Evolutionary conservation across 495 filamentous ascomycete species (phyloP), one percentile per base, ranked within the genome.

Genomic region (Clavariopsis aquatica): DNA sequence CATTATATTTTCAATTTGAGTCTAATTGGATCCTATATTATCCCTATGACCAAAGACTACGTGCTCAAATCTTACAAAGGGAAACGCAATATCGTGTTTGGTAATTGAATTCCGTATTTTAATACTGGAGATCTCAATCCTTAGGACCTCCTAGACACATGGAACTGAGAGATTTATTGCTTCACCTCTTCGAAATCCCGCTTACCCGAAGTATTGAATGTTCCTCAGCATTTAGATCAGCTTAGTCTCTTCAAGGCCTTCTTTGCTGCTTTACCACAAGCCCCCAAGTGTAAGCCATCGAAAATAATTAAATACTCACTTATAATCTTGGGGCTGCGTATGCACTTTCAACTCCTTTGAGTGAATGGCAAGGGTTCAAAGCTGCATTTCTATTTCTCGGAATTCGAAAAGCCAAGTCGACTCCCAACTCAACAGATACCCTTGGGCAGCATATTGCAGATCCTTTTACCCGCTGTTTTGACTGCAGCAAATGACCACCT

Each of bases 71-170:
- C 46, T 9, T 67, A 67, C 36, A 51, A 22, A 28, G 64, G 59
- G 15, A 67, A 67, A 43, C 62, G 64, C 31, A 46, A 62, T 51
- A 67, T 67, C 57, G 52, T 67, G 0, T 62, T 56, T 26, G 64
- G 58, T 17, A 67, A 57, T 31, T 15, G 31, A 12, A 53, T 62
- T 15, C 27, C 54, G 12, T 67, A 62, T 36, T 67, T 67, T 52
- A 36, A 41, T 20, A 20, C n/a, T 12, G 64, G 64, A 1, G n/a
- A 51, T 10, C 15, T 27, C 6, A 57, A 43, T 28, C 64, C 64
- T 6, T 64, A 53, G 62, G 62, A 64, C 36, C 12, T 64, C 27
- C 52, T 64, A 9, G 62, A 64, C 36, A 15, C 62, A n/a, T 64
- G 63, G 63, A 58, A 13, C 34, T 13, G 9, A 3, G 55, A 58